phyloP scores from a whole-genome alignment of 2,329 filamentous ascomycete genomes.

The Chrysoporthe austroafricana region DNA sequence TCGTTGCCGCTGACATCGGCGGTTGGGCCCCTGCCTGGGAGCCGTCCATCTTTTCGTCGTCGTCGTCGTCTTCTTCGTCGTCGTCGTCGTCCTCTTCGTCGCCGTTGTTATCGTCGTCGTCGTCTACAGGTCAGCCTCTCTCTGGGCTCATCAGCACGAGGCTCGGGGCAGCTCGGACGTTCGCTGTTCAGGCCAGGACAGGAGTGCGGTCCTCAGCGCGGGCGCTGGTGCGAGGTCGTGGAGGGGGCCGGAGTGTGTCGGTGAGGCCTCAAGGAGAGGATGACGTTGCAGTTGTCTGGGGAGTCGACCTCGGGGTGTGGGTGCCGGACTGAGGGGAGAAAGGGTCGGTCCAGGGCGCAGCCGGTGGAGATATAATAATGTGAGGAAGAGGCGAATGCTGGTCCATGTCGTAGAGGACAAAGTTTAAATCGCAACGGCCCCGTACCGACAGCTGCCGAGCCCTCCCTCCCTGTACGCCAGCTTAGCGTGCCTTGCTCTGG shows the following conservation, averaged over 20 bases:
- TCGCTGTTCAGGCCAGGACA: background rate
- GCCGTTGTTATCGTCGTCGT: background rate
- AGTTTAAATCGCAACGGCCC: background rate
- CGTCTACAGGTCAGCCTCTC: background rate
- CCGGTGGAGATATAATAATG: background rate
- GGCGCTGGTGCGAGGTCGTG: background rate
- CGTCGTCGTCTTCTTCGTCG: background rate
- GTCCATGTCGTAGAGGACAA: background rate
- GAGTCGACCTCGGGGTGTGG: background rate
- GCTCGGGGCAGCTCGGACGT: background rate
- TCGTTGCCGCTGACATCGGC: background rate
- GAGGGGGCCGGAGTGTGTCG: too few species aligned
- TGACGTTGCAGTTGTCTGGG: background rate
- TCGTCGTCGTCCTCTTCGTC: background rate
- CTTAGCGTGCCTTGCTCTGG: background rate
- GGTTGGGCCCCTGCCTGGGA: conserved; percentile 13
- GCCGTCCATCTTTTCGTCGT: conserved; percentile 13
- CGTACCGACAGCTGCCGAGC: background rate
- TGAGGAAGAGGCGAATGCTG: background rate
- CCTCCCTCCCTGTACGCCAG: background rate
- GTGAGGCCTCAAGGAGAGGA: background rate
- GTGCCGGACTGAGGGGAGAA: background rate
- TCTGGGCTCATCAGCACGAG: background rate
- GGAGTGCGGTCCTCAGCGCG: background rate
- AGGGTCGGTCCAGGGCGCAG: background rate